phyloP scores from a whole-genome alignment of 345 rosid species.

The Clarkia xantiana region DNA sequence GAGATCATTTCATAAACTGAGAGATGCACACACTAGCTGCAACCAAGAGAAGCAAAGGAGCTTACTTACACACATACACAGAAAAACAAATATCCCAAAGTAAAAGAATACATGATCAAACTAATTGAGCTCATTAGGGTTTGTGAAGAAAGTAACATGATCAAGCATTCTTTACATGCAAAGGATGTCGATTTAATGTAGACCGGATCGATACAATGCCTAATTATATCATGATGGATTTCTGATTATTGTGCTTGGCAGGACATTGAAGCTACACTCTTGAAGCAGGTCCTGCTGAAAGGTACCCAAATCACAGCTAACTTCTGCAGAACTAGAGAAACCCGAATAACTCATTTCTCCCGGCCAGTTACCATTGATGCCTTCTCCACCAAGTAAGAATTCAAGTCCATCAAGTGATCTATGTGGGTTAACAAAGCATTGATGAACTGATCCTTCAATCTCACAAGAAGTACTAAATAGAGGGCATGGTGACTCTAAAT shows the following conservation, averaged over 20 bases:
- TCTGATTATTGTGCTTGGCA: too few relatives aligned
- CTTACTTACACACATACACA: too few relatives aligned
- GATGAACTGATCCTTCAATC: conserved; percentile 15
- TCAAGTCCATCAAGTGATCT: conserved; percentile 30
- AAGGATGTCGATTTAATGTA: too few relatives aligned
- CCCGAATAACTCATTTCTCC: conserved; percentile 15
- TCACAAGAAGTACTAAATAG: conserved; percentile 3
- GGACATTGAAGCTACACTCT: conserved; percentile 9
- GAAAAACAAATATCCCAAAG: too few relatives aligned
- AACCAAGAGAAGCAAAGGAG: too few relatives aligned
- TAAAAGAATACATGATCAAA: too few relatives aligned
- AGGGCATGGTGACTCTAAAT: background rate
- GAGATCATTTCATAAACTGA: too few relatives aligned
- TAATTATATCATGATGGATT: too few relatives aligned
- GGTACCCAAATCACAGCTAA: conserved; percentile 12
- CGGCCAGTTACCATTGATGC: conserved; percentile 9
- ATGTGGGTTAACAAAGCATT: conserved; percentile 9
- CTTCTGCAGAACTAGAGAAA: conserved; percentile 11
- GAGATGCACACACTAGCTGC: too few relatives aligned
- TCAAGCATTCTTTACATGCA: too few relatives aligned
- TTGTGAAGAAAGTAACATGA: background rate
- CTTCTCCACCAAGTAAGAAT: conserved; percentile 15
- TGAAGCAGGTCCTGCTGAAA: conserved; percentile 14
- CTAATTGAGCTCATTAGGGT: conserved; percentile 17
- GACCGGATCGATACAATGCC: too few relatives aligned